A percentile compares a stretch with the other conserved stretches of the same genome.
Evolutionary conservation across 306 rosid genomes (phyloP).

Genomic region (Comarum palustre): DNA sequence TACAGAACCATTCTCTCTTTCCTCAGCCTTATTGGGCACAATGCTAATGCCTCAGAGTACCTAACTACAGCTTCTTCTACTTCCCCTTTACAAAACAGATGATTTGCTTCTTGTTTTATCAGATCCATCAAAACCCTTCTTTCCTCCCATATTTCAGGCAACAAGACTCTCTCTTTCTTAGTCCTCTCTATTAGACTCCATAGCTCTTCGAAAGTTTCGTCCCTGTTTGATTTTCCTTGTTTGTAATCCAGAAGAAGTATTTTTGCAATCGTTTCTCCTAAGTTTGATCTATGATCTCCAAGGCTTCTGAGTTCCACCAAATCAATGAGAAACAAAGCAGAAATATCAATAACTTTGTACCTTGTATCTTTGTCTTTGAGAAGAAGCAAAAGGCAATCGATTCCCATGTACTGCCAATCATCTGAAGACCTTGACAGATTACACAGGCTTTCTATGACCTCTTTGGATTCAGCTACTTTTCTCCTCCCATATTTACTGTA

Average conservation of each 20-base stretch:
- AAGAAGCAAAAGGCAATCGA: conserved; percentile 69
- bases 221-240: conserved; percentile 13
- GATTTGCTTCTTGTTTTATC: conserved; percentile 52
- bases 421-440: conserved; percentile 76
- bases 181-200: conserved; percentile 37
- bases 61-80: conserved; percentile 48
- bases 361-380: conserved; percentile 65
- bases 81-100: conserved; percentile 44
- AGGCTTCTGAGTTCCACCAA: conserved; percentile 54
- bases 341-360: conserved; percentile 49
- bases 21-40: conserved; percentile 51
- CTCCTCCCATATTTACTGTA: conserved; percentile 56
- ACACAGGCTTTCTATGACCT: conserved; percentile 42
- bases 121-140: conserved; percentile 31
- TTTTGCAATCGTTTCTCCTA: conserved; percentile 50
- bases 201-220: conserved; percentile 24
- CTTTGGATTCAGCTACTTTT: conserved; percentile 38
- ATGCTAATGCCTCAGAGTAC: conserved; percentile 50
- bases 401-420: conserved; percentile 84
- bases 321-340: conserved; percentile 46
- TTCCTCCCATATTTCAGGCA: conserved; percentile 39
- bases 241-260: conserved; percentile 36
- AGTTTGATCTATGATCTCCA: conserved; percentile 45
- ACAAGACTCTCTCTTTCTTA: conserved; percentile 33
- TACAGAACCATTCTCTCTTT: conserved; percentile 56